Evolutionary conservation across 2,329 filamentous ascomycete species (phyloP), one percentile per base, ranked within the genome.

Genomic region (Scytalidium lignicola): DNA sequence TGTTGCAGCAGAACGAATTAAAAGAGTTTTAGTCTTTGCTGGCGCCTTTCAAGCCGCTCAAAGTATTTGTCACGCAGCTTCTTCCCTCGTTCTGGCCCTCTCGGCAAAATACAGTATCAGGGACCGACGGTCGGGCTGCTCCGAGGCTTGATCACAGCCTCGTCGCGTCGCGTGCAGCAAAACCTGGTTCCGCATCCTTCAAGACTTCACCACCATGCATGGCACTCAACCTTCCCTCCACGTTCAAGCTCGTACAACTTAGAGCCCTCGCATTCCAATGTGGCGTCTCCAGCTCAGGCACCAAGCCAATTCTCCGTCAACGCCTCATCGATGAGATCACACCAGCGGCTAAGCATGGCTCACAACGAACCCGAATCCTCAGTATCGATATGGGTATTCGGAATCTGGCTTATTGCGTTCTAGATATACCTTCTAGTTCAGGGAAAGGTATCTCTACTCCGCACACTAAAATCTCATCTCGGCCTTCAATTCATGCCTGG

Each of bases 301-400:
- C 74, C 3, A 89, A 88, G 60, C 54, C 71, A 1, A 65, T 71
- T 12, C 70, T 88, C 3, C 59, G 72, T 10, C 58, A 68, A n/a
- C 74, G 78, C 1, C 68, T 88, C 17, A 58, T 68, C 23, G 60
- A 67, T 47, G 68, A 71, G 45, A 58, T 72, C 17, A 41, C 48
- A 2, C 42, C 51, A 28, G 52, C 52, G 18, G 48, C 55, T 18
- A 46, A 58, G n/a, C 17, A 54, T 60, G 50, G 50, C 21, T 44
- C 50, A 28, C 44, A 51, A 50, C 49, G 54, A 15, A 28, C 49
- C 19, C 55, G 83, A 41, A 74, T 93, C 20, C 66, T 93, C 28
- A 91, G 87, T 62, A 85, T 95, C 53, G 89, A 95, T 65, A 86
- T 93, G 80, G 89, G 89, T 3, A 86, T 95, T 56, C 82, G 81